Percentiles rank a stretch among this genome's conserved stretches.
Evolutionary conservation across 2,329 filamentous ascomycete species (phyloP).

Genomic region (Pseudogymnoascus verrucosus): DNA sequence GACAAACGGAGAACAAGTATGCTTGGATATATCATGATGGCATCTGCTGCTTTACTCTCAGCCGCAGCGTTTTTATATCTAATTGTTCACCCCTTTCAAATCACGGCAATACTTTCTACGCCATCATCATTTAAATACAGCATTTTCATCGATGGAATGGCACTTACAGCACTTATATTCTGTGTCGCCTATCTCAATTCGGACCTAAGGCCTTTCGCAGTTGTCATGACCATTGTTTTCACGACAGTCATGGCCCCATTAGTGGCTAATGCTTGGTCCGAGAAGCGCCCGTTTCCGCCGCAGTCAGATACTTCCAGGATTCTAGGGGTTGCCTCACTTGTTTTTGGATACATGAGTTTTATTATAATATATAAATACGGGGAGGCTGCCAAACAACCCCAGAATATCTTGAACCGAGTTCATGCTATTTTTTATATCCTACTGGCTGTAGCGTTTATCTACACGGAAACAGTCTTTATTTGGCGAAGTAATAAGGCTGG

Average conservation of each 20-base stretch:
- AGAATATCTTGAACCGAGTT: constrained; percentile 3
- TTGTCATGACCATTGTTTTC: constrained; percentile 8
- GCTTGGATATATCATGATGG: background rate
- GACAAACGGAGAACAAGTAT: constrained; percentile 8
- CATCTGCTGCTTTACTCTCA: background rate
- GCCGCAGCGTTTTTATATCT: background rate
- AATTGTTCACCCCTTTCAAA: background rate
- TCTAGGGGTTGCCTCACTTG: background rate
- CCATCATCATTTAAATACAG: background rate
- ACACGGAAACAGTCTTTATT: background rate
- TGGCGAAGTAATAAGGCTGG: constrained; percentile 1
- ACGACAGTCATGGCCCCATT: constrained; percentile 5
- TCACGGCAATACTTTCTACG: background rate
- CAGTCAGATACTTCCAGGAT: background rate
- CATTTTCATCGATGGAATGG: constrained; percentile 2
- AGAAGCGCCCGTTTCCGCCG: constrained; percentile 9
- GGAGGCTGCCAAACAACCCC: background rate
- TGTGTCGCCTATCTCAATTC: background rate
- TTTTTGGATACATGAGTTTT: constrained; percentile 8
- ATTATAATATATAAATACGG: constrained; percentile 5
- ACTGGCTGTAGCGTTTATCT: background rate
- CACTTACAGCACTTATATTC: background rate
- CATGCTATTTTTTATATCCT: background rate
- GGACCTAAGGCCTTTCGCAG: constrained; percentile 9
- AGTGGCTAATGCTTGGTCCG: background rate